These are phyloP conservation scores for Croton laevigatus DNA, from an alignment of 441 rosid species.

Conservation along the genomic window DNA sequence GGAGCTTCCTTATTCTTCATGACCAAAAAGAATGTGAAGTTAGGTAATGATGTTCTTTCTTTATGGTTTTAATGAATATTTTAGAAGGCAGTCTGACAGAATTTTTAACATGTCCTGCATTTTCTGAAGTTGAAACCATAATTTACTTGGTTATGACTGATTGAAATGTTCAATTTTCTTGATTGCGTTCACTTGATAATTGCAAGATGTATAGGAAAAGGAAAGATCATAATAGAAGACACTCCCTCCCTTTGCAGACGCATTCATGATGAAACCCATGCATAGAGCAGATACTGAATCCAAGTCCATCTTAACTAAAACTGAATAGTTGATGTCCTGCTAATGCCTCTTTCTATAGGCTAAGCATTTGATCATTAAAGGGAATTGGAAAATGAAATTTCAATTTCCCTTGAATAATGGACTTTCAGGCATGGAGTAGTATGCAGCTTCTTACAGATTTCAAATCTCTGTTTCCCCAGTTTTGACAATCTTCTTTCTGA, in stretches of 20 bases:
- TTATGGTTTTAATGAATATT: not conserved
- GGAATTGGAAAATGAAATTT: not conserved
- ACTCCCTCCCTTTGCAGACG: not conserved
- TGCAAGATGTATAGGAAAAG: not conserved
- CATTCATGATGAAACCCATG: not conserved
- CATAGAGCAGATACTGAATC: not conserved
- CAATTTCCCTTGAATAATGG: not conserved
- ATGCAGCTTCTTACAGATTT: not conserved
- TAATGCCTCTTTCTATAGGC: not conserved
- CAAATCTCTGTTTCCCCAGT: not conserved
- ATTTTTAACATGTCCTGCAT: not conserved
- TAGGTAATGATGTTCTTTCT: constrained; percentile 45
- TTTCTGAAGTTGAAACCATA: not conserved
- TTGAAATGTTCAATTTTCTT: not conserved
- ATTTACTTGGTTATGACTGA: not conserved
- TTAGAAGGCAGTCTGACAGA: not conserved
- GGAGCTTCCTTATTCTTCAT: constrained; percentile 93
- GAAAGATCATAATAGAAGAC: not conserved
- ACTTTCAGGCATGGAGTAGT: not conserved
- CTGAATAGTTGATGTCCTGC: not conserved
- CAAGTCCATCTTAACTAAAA: not conserved
- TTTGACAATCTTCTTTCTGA: not conserved
- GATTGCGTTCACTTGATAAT: not conserved
- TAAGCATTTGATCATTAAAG: not conserved
- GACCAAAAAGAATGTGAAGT: constrained; percentile 75